These are phyloP conservation scores for Pestalotiopsis sp. DNA, from an alignment of 2,329 filamentous ascomycete genomes.

Conservation along the genomic window DNA sequence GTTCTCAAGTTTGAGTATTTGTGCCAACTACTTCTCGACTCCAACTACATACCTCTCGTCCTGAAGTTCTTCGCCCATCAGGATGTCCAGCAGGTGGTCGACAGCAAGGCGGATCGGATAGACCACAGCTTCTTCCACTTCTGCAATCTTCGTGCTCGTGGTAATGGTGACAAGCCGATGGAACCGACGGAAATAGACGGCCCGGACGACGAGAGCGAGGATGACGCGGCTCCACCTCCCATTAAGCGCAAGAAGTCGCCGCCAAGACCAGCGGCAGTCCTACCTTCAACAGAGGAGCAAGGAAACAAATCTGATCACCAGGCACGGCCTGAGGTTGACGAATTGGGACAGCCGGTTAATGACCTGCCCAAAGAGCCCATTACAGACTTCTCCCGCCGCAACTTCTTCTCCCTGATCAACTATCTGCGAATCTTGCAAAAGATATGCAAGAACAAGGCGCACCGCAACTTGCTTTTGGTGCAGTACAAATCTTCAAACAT, in stretches of 20 bases:
- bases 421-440: conserved; percentile 97
- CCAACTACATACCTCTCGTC: conserved; percentile 90
- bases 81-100: conserved; percentile 88
- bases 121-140: conserved; percentile 92
- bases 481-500: conserved; percentile 95
- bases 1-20: conserved; percentile 95
- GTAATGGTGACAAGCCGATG: conserved; percentile 27
- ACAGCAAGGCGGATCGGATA: conserved; percentile 80
- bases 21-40: conserved; percentile 89
- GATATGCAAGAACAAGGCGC: conserved; percentile 92
- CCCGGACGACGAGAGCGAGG: conserved; percentile 60
- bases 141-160: conserved; percentile 60
- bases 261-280: conserved; percentile 36
- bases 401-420: conserved; percentile 95
- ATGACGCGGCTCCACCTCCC: conserved; percentile 83
- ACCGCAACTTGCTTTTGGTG: conserved; percentile 90
- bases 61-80: conserved; percentile 94
- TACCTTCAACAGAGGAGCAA: conserved; percentile 27
- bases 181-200: conserved; percentile 35
- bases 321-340: conserved; percentile 71
- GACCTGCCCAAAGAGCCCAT: conserved; percentile 76
- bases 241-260: conserved; percentile 65
- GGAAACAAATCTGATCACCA: conserved; percentile 35
- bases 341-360: conserved; percentile 79
- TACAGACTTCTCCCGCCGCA: conserved; percentile 88